Percentiles rank a stretch among this genome's conserved stretches.
Conservation (phyloP, 176 grass and related monocot genomes). For the Phoenix dactylifera region DNA sequence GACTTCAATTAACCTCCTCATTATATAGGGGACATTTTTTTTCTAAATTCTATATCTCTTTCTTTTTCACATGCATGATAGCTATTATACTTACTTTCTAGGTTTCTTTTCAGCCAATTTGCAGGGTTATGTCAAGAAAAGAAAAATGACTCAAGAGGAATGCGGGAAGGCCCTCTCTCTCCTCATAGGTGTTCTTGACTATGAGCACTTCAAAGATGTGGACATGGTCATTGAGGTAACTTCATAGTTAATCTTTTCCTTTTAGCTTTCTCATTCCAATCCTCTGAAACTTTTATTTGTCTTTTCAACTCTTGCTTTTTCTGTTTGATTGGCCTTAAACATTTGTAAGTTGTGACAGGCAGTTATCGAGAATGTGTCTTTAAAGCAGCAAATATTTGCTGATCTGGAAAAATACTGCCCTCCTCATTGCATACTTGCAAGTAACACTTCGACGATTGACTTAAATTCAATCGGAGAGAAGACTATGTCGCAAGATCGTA, state of each 20-base stretch:
- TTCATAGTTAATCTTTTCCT: neutral
- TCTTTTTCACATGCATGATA: too few species aligned
- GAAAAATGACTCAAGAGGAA: conserved; percentile 77
- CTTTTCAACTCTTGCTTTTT: conserved; percentile 1
- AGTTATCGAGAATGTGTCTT: conserved; percentile 73
- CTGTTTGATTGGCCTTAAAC: neutral
- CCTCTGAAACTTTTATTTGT: neutral
- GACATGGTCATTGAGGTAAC: conserved; percentile 83
- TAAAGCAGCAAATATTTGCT: conserved; percentile 87
- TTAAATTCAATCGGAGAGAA: conserved; percentile 81
- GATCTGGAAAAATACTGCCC: conserved; percentile 79
- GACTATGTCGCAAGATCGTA: conserved; percentile 68
- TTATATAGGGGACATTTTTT: neutral
- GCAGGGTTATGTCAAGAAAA: conserved; percentile 62
- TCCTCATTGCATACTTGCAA: conserved; percentile 72
- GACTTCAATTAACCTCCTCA: too few species aligned
- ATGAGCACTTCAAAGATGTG: conserved; percentile 69
- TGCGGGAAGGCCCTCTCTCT: conserved; percentile 66
- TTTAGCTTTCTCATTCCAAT: neutral
- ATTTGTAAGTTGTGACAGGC: conserved; percentile 33
- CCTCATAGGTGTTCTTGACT: conserved; percentile 64
- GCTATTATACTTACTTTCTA: too few species aligned
- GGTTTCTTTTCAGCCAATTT: conserved; percentile 53
- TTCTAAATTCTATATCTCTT: too few species aligned
- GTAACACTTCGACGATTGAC: conserved; percentile 93